Evolutionary conservation across 2,329 filamentous ascomycete species (phyloP).

Genomic region (Fusarium neocosmosporiellum): DNA sequence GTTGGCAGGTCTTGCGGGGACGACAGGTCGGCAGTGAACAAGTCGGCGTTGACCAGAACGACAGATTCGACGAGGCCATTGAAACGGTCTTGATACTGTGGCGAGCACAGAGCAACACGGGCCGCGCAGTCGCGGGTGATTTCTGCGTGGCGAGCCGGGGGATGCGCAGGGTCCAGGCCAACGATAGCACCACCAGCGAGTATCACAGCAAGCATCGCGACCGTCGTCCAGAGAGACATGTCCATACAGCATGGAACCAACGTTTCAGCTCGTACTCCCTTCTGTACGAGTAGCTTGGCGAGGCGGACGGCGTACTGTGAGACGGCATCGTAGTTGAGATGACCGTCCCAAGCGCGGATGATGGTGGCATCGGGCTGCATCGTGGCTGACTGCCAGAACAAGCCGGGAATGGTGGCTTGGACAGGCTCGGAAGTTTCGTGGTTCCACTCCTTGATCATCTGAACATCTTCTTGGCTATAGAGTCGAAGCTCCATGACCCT

Average conservation of each 20-base stretch:
- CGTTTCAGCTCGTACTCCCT: constrained; percentile 2
- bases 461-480: constrained; percentile 14
- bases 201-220: constrained; percentile 40
- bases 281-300: not conserved
- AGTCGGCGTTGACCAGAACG: not conserved
- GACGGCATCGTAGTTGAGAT: constrained; percentile 24
- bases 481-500: constrained; percentile 27
- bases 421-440: fast-evolving
- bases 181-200: constrained; percentile 41
- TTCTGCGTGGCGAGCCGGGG: constrained; percentile 15
- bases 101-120: constrained; percentile 14
- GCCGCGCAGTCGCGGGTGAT: constrained; percentile 18
- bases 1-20: not conserved
- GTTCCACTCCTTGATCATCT: constrained; percentile 31
- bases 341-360: constrained; percentile 36
- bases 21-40: not conserved
- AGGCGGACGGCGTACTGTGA: constrained; percentile 12
- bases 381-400: constrained; percentile 17
- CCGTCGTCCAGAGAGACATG: constrained; percentile 37
- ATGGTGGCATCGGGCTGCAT: not conserved
- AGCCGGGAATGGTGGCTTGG: not conserved
- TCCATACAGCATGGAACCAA: constrained; percentile 39
- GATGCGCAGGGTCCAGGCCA: constrained; percentile 38
- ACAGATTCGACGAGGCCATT: not conserved
- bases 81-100: constrained; percentile 19